Base-by-base conservation (phyloP, 2,329 filamentous ascomycete genomes). In the Colletotrichum melonis region DNA sequence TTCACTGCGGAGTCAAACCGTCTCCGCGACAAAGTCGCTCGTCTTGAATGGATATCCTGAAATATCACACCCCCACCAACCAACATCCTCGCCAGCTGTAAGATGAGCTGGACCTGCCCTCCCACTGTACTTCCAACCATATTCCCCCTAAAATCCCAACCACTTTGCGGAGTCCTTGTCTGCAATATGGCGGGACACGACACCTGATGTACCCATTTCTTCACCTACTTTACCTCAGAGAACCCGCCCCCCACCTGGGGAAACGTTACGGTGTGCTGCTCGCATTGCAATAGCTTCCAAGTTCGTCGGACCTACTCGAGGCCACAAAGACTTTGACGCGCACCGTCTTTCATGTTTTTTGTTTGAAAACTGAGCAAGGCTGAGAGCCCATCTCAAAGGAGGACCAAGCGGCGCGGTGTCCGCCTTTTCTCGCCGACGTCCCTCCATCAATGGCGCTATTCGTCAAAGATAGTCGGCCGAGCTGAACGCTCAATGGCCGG, bases 21-120 rank as follows among this genome's bases (percentile, higher is more conserved):
- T 46, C 42, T 69, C 19, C 65, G 30, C 69, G 63, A 69, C 42
- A 22, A 66, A 67, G n/a, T 38, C 59, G 42, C 67, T 64, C 56
- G 46, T 49, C 67, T 54, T 63, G 54, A 63, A 72, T 64, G 62
- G 69, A 55, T 60, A 69, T 64, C 66, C 69, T 69, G 65, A 72
- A 69, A 55, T 69, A 72, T 63, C 69, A 59, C 54, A 68, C 68
- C 69, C 58, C 66, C 69, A 70, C 68, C 55, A 57, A 30, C 68
- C 68, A 57, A 64, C 69, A 69, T 58, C 65, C 69, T 66, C 65
- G 59, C 54, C 66, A 52, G 49, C 30, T 59, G 69, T 72, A 63
- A 72, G 59, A 72, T 72, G 69, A 72, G 54, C 58, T 72, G 69
- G 30, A 59, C 56, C 56, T 59, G 42, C 42, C 42, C 42, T 69